phyloP scores from a whole-genome alignment of 306 rosid genomes.

The Lotus japonicus region DNA sequence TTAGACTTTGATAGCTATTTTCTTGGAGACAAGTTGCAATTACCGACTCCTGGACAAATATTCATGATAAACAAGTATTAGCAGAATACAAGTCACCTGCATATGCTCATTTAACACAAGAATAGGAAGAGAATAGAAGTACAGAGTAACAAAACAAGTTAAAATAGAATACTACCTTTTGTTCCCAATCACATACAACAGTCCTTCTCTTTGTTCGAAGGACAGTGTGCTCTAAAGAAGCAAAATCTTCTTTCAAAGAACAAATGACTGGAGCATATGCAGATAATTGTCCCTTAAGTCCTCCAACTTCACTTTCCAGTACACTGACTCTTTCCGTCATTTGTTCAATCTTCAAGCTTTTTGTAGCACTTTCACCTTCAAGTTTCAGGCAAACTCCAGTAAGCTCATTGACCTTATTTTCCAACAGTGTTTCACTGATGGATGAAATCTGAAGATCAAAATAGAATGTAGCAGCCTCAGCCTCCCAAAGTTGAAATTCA shows the following conservation, averaged over 20 bases:
- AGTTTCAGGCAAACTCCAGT: conserved; percentile 54
- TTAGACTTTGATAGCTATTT: conserved; percentile 23
- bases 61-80: conserved; percentile 21
- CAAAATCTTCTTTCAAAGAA: conserved; percentile 68
- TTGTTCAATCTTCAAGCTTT: conserved; percentile 51
- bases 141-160: background rate
- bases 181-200: conserved; percentile 20
- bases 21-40: conserved; percentile 29
- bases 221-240: conserved; percentile 62
- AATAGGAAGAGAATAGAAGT: background rate
- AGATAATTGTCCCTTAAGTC: conserved; percentile 54
- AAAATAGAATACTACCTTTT: conserved; percentile 42
- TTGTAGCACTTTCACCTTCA: conserved; percentile 56
- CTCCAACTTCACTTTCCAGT: conserved; percentile 74
- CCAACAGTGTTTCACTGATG: conserved; percentile 74
- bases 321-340: conserved; percentile 40
- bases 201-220: conserved; percentile 30
- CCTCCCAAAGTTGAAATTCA: conserved; percentile 86
- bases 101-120: background rate
- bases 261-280: conserved; percentile 66
- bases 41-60: conserved; percentile 45
- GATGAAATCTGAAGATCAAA: conserved; percentile 86
- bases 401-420: conserved; percentile 78
- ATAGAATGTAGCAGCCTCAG: conserved; percentile 84
- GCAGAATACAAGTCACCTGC: background rate